phyloP scores from a whole-genome alignment of 345 rosid genomes.

The Zanthoxylum bungeanum region DNA sequence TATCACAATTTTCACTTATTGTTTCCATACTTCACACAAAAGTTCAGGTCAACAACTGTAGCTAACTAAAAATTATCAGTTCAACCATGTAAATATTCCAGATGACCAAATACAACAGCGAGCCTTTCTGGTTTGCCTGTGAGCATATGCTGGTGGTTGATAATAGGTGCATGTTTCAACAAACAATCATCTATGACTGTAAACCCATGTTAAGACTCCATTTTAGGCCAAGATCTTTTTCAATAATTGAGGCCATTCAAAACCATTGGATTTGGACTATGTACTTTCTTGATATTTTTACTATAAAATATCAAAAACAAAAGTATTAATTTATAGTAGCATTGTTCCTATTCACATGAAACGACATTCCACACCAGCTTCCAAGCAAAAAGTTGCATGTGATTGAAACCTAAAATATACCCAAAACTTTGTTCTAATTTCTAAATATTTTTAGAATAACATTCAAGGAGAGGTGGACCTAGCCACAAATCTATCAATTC shows the following conservation, averaged over 20 bases:
- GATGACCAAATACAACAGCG: conserved; percentile 14
- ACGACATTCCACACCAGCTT: conserved; percentile 20
- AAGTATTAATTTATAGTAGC: not conserved
- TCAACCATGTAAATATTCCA: not conserved
- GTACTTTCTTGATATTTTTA: conserved; percentile 5
- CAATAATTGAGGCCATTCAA: conserved; percentile 25
- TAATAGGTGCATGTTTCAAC: conserved; percentile 21
- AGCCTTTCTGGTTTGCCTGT: conserved; percentile 7
- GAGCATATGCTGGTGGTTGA: conserved; percentile 10
- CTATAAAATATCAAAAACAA: conserved; percentile 17
- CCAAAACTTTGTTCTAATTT: conserved; percentile 1
- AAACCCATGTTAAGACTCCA: conserved; percentile 27
- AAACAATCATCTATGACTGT: not conserved
- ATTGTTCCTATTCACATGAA: conserved; percentile 10
- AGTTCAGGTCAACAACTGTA: conserved; percentile 2
- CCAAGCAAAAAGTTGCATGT: conserved; percentile 17
- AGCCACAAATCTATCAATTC: conserved; percentile 1
- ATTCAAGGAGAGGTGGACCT: conserved; percentile 17
- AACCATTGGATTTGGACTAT: conserved; percentile 11
- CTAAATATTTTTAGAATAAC: not conserved
- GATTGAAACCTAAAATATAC: conserved; percentile 13
- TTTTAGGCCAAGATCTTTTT: conserved; percentile 6
- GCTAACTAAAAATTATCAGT: not conserved
- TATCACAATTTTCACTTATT: not conserved
- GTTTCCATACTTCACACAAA: conserved; percentile 4